Percentiles rank a stretch among this genome's conserved stretches.
Evolutionary conservation across 2,329 filamentous ascomycete species (phyloP).

Genomic region (Sordariomycetes sp.): DNA sequence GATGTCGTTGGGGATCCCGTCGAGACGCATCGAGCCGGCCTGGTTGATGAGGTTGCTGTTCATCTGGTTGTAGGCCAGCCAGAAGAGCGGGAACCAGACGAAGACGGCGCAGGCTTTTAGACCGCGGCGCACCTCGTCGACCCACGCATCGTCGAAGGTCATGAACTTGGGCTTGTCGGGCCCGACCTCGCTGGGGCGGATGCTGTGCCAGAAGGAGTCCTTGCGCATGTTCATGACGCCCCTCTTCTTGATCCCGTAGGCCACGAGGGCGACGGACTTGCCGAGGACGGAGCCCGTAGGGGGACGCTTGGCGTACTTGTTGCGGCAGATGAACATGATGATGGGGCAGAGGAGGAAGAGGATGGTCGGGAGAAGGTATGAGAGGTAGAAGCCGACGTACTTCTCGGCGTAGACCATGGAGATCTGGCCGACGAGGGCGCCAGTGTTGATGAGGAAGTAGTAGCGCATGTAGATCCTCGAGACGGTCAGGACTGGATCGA

Average conservation of each 20-base stretch:
- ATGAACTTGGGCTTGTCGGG: constrained; percentile 52
- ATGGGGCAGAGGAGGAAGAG: constrained; percentile 50
- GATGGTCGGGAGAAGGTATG: constrained; percentile 53
- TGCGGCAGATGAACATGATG: constrained; percentile 45
- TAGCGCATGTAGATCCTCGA: constrained; percentile 56
- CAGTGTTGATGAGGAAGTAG: constrained; percentile 61
- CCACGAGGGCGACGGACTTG: constrained; percentile 9
- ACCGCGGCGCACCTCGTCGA: constrained; percentile 60
- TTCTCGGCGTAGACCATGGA: constrained; percentile 61
- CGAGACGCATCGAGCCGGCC: constrained; percentile 49
- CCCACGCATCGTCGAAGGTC: constrained; percentile 69
- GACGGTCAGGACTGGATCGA: constrained; percentile 50
- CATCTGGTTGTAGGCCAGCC: constrained; percentile 32
- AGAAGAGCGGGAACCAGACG: constrained; percentile 51
- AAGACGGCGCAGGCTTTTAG: constrained; percentile 58
- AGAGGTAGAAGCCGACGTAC: constrained; percentile 63
- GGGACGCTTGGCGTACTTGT: constrained; percentile 41
- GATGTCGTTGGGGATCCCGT: constrained; percentile 65
- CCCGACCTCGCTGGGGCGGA: constrained; percentile 48
- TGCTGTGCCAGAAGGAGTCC: constrained; percentile 49
- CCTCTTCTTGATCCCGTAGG: constrained; percentile 52
- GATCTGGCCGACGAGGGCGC: constrained; percentile 49
- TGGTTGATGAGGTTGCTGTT: constrained; percentile 50
- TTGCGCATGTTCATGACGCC: constrained; percentile 43
- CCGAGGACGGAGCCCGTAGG: constrained; percentile 53